phyloP scores from a whole-genome alignment of 352 stramenopile genomes.

The Pythium phragmiticola region DNA sequence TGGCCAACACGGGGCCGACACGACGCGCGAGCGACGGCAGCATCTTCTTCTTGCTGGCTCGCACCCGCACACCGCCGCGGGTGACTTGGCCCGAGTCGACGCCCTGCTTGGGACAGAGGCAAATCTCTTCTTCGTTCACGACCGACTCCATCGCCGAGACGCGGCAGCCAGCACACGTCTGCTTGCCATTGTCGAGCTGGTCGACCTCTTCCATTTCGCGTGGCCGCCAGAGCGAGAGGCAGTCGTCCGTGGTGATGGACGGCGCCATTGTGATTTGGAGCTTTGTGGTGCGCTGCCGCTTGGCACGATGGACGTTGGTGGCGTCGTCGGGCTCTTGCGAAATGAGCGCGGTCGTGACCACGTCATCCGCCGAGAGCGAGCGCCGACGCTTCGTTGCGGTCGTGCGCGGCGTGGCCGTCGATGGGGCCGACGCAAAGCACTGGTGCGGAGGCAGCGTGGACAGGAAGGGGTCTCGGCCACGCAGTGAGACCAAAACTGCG shows the following conservation, averaged over 20 bases:
- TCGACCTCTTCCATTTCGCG: neutral
- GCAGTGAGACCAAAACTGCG: conserved; percentile 25
- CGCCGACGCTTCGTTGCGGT: conserved; percentile 22
- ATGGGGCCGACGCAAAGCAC: conserved; percentile 18
- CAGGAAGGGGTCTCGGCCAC: neutral
- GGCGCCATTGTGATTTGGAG: conserved; percentile 3
- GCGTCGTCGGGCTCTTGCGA: conserved; percentile 8
- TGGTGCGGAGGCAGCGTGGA: conserved; percentile 20
- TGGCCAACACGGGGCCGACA: conserved; percentile 13
- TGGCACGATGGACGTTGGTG: neutral
- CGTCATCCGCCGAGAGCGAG: neutral
- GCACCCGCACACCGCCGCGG: conserved; percentile 13
- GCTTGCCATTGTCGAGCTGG: neutral
- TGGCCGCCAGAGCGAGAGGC: neutral
- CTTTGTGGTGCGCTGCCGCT: conserved; percentile 4
- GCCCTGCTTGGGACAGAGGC: conserved; percentile 22
- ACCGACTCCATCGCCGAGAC: conserved; percentile 7
- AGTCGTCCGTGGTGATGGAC: conserved; percentile 2
- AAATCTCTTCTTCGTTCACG: conserved; percentile 24
- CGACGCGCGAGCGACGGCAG: neutral
- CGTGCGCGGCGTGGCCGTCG: conserved; percentile 1
- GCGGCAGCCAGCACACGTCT: neutral
- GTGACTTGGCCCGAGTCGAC: conserved; percentile 7
- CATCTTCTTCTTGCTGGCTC: neutral
- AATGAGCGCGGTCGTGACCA: conserved; percentile 9